These are phyloP conservation scores for Polyporus tsugae DNA, from an alignment of 1,284 basidiomycete genomes.

Conservation along the genomic window DNA sequence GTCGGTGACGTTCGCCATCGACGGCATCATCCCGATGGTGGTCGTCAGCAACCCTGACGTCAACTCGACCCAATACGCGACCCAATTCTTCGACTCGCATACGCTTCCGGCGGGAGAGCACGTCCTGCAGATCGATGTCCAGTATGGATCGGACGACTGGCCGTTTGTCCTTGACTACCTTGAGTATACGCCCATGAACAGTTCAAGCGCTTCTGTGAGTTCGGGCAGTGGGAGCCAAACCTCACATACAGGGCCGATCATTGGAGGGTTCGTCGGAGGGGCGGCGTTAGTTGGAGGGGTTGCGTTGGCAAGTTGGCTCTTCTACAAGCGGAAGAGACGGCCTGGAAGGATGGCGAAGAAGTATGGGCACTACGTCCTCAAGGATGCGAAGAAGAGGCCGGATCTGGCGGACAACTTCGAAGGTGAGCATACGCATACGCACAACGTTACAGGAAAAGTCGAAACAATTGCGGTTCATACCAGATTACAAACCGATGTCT, in stretches of 20 bases:
- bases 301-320: background rate
- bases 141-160: slow-evolving; percentile 18
- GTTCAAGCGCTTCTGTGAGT: background rate
- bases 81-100: slow-evolving; percentile 14
- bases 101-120: slow-evolving; percentile 8
- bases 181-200: slow-evolving; percentile 11
- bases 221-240: background rate
- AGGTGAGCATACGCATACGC: background rate
- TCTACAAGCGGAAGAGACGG: background rate
- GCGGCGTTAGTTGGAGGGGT: background rate
- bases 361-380: slow-evolving; percentile 5
- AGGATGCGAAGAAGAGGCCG: slow-evolving; percentile 5
- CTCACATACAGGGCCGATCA: background rate
- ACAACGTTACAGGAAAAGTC: background rate
- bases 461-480: background rate
- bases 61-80: slow-evolving; percentile 1
- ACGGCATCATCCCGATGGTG: slow-evolving; percentile 13
- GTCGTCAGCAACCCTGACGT: slow-evolving; percentile 14
- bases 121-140: slow-evolving; percentile 21
- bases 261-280: background rate
- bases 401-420: background rate
- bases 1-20: slow-evolving; percentile 13
- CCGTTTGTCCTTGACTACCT: slow-evolving; percentile 25
- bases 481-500: background rate
- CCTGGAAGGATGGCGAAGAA: background rate